Evolutionary conservation across 2,329 filamentous ascomycete genomes (phyloP).

Genomic region (Periglandula ipomoeae): DNA sequence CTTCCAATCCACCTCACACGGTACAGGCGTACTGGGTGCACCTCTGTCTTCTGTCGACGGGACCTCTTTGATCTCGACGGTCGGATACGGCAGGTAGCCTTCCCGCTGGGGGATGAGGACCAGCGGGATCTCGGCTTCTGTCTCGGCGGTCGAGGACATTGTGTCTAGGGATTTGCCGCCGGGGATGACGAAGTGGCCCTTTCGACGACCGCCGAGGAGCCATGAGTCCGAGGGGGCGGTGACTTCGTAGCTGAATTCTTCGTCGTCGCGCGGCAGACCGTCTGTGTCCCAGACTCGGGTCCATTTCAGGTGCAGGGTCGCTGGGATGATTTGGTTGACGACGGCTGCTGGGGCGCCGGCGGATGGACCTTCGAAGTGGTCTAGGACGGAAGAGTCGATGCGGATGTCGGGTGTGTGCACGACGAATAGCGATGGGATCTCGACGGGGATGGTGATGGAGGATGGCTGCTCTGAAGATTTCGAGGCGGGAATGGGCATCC

Average conservation of each 20-base stretch:
- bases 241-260: constrained; percentile 80
- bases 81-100: constrained; percentile 69
- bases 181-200: constrained; percentile 65
- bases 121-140: constrained; percentile 53
- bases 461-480: constrained; percentile 26
- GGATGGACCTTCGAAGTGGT: constrained; percentile 18
- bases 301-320: constrained; percentile 53
- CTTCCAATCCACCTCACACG: constrained; percentile 71
- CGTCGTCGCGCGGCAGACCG: constrained; percentile 30
- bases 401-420: constrained; percentile 70
- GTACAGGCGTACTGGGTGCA: constrained; percentile 13
- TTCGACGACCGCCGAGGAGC: constrained; percentile 75
- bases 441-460: constrained; percentile 81
- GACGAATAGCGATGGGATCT: constrained; percentile 74
- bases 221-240: constrained; percentile 65
- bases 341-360: constrained; percentile 36
- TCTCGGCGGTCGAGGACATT: constrained; percentile 36
- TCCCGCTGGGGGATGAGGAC: constrained; percentile 72
- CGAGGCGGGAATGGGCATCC: constrained; percentile 17
- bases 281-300: constrained; percentile 53
- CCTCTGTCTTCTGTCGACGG: constrained; percentile 19
- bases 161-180: constrained; percentile 27
- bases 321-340: constrained; percentile 56
- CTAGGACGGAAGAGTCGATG: constrained; percentile 31
- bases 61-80: constrained; percentile 65